Evolutionary conservation across 2,329 filamentous ascomycete species (phyloP), one percentile per base, ranked within the genome.

Genomic region (Cladosporium austrohemisphaericum): DNA sequence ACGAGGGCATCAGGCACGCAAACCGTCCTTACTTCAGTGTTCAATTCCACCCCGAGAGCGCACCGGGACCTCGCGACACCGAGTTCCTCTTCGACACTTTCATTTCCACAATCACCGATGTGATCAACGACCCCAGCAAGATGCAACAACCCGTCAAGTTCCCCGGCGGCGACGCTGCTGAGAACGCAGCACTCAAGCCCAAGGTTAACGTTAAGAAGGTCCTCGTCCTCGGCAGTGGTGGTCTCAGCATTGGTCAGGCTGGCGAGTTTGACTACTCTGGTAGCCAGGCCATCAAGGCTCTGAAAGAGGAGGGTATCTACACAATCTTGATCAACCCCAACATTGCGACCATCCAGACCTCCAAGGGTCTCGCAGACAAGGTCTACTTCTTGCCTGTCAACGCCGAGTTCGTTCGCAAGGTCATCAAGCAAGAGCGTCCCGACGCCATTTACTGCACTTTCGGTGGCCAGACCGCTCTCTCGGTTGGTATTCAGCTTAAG

Each of bases 241-340:
- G 93, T 71, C 79, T 98, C 55, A 95, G 88, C 69, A 98, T 98
- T 68, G 93, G 93, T 11, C 93, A 98, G 70, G 93, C 93, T 57
- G 93, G 93, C 69, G 93, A 98, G 70, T 98, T 98, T 60, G 93
- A 98, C 68, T 98, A 98, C 75, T 97, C 93, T 47, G 93, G 93
- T 55, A 94, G 88, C 69, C 93, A 98, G 71, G 93, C 92, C 37
- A 97, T 98, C 77, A 98, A 98, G 76, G 93, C 93, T 29, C 68
- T 98, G 61, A 97, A 97, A 72, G 87, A 97, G 69, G 93, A 97
- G 72, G 92, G 91, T 53, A 96, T 97, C 62, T 97, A 96, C 76
- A 96, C 93, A 3, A 85, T 98, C 56, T 77, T 98, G 55, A 97
- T 98, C 78, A 98, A 98, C 74, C 93, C 93, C 51, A 98, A 98